phyloP scores from a whole-genome alignment of 1,284 basidiomycete genomes.

The Rhodotorula sp. region DNA sequence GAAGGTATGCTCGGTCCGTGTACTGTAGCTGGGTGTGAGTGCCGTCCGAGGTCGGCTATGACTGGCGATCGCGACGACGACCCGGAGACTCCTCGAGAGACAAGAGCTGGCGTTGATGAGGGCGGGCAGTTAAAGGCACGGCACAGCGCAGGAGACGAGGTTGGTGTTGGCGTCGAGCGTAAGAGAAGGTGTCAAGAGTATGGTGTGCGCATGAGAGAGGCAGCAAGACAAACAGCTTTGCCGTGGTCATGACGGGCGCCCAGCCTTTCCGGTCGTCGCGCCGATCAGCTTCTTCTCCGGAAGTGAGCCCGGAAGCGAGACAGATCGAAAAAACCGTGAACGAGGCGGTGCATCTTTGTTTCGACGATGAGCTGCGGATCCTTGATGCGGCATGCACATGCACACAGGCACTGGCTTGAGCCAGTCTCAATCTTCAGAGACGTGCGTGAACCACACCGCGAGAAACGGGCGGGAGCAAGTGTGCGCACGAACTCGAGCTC shows the following conservation, averaged over 20 bases:
- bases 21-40: background rate
- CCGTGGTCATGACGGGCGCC: background rate
- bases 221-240: too few species aligned
- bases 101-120: too few species aligned
- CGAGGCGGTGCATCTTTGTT: conserved; percentile 1
- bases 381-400: background rate
- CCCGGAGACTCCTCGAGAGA: too few species aligned
- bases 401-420: background rate
- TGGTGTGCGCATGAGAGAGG: too few species aligned
- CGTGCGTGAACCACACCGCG: background rate
- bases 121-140: too few species aligned
- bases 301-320: background rate
- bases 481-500: too few species aligned
- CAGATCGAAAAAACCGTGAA: background rate
- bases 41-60: too few species aligned
- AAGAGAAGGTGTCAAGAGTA: too few species aligned
- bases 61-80: too few species aligned
- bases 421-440: background rate
- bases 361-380: background rate
- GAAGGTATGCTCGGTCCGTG: background rate
- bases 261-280: background rate
- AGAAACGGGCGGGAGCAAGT: too few species aligned
- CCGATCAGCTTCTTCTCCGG: background rate
- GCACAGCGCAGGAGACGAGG: too few species aligned
- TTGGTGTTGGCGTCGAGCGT: too few species aligned